A percentile compares a stretch with the other conserved stretches of the same genome.
Conservation (phyloP, 2,329 filamentous ascomycete genomes). For the Fusarium luffae region DNA sequence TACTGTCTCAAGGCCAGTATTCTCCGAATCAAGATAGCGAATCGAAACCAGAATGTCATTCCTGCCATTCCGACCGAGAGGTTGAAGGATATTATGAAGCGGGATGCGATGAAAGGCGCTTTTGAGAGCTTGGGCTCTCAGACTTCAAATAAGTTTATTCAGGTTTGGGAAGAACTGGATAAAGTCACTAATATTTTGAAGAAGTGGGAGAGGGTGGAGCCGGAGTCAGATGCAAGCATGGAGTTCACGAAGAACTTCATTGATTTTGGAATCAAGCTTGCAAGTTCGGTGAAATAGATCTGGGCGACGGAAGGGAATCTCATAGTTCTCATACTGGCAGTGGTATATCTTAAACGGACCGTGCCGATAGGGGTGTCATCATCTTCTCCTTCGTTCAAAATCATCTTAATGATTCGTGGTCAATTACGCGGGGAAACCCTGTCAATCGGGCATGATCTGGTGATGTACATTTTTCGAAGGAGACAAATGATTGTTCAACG, state of each 20-base stretch:
- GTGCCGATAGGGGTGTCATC: too few relatives aligned
- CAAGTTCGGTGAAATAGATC: not conserved
- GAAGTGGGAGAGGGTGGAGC: not conserved
- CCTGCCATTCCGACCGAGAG: not conserved
- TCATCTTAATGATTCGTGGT: too few relatives aligned
- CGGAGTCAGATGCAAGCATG: not conserved
- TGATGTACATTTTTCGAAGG: too few relatives aligned
- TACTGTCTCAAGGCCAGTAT: constrained; percentile 3
- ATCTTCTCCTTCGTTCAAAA: too few relatives aligned
- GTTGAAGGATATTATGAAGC: not conserved
- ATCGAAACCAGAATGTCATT: not conserved
- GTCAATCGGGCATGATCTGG: too few relatives aligned
- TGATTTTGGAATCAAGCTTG: not conserved
- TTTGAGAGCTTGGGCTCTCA: not conserved
- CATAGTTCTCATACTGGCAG: too few relatives aligned
- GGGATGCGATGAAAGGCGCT: not conserved
- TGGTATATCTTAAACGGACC: too few relatives aligned
- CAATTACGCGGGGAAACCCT: too few relatives aligned
- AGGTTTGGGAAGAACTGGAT: not conserved
- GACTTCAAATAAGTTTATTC: not conserved
- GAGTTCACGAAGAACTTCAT: not conserved
- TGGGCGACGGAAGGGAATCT: too few relatives aligned
- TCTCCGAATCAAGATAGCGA: not conserved
- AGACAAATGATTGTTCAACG: too few relatives aligned
- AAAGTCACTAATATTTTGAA: not conserved